Evolutionary conservation across 2,329 filamentous ascomycete species (phyloP).

Genomic region (Epichloe sibirici): DNA sequence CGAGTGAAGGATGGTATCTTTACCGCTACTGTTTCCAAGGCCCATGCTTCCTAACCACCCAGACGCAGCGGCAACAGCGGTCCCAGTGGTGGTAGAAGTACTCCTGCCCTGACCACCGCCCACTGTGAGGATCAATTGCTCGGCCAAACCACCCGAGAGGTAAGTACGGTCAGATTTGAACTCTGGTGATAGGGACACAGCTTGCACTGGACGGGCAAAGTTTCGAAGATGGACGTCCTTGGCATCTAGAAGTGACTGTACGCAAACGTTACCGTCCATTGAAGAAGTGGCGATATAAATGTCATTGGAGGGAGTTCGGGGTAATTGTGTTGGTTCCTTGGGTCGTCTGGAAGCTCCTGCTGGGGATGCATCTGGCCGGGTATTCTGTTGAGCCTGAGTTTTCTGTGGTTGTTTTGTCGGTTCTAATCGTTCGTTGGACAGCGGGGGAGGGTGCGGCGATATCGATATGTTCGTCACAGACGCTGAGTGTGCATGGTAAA

Average conservation of each 20-base stretch:
- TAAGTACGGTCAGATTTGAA: conserved; percentile 85
- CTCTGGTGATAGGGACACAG: conserved; percentile 87
- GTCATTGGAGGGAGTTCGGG: conserved; percentile 71
- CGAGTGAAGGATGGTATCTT: conserved; percentile 77
- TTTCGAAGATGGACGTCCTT: conserved; percentile 88
- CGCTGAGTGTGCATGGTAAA: conserved; percentile 86
- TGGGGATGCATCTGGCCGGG: conserved; percentile 29
- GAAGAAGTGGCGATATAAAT: conserved; percentile 92
- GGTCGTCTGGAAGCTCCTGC: conserved; percentile 38
- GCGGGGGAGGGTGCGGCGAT: conserved; percentile 65
- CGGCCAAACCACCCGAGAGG: conserved; percentile 79
- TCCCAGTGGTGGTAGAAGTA: conserved; percentile 76
- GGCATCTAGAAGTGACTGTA: conserved; percentile 73
- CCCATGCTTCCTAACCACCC: conserved; percentile 89
- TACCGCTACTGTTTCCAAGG: conserved; percentile 63
- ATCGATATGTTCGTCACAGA: conserved; percentile 84
- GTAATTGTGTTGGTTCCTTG: conserved; percentile 44
- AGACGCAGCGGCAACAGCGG: conserved; percentile 70
- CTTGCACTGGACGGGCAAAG: conserved; percentile 84
- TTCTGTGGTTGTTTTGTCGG: conserved; percentile 25
- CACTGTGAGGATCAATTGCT: conserved; percentile 73
- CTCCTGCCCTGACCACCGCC: conserved; percentile 70
- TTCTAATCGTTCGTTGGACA: conserved; percentile 33
- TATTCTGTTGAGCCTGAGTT: conserved; percentile 17
- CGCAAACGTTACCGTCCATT: conserved; percentile 89